phyloP scores from a whole-genome alignment of 139 green algal genomes.

The Volvox reticuliferus region DNA sequence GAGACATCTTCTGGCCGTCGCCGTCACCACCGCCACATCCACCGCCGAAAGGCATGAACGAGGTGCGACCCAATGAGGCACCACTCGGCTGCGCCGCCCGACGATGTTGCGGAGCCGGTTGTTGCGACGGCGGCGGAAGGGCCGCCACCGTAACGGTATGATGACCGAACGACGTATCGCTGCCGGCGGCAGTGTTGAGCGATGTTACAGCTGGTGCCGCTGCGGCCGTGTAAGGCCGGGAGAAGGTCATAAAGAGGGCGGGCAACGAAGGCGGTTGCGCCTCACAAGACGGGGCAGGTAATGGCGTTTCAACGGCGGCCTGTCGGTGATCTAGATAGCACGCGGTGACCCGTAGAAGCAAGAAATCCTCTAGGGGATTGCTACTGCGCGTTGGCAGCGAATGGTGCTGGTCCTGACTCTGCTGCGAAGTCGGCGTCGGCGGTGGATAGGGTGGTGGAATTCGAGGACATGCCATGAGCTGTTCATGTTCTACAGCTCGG shows the following conservation, averaged over 20 bases:
- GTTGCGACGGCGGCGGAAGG: too few relatives aligned
- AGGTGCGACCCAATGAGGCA: neutral
- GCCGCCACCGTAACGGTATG: too few relatives aligned
- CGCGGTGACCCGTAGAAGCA: neutral
- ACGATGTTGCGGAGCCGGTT: neutral
- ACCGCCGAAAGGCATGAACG: neutral
- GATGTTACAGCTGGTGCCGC: neutral
- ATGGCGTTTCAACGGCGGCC: neutral
- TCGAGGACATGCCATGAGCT: conserved; percentile 23
- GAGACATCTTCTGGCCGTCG: neutral
- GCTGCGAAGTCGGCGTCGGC: neutral
- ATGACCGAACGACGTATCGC: neutral
- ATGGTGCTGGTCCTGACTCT: neutral
- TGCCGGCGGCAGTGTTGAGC: neutral
- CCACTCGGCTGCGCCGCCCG: neutral
- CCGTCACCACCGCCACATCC: neutral
- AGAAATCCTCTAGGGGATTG: conserved; percentile 32
- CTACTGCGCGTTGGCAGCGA: neutral
- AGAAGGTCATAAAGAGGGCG: conserved; percentile 34
- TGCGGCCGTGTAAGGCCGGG: conserved; percentile 1
- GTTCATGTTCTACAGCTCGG: neutral
- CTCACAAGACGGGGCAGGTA: neutral
- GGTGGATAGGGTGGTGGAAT: neutral
- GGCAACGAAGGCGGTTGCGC: neutral
- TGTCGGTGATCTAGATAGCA: conserved; percentile 16